A percentile compares a stretch with the other conserved stretches of the same genome.
Evolutionary conservation across 1,284 basidiomycete species (phyloP).

Genomic region (Boletus albobrunnescens): DNA sequence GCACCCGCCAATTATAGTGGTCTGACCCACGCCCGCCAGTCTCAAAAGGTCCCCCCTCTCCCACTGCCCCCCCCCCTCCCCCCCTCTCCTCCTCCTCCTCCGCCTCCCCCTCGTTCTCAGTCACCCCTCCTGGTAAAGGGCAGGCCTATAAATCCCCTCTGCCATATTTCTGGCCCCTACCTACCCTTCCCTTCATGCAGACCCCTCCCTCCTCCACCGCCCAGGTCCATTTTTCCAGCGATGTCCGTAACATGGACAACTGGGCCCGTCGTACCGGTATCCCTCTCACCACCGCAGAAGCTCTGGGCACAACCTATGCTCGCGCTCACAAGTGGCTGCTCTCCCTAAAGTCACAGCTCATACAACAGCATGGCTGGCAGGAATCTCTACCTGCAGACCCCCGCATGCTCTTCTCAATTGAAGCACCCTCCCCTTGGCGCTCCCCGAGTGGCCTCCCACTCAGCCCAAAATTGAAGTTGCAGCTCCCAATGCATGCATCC

Average conservation of each 20-base stretch:
- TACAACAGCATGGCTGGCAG: conserved; percentile 65
- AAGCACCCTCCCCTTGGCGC: conserved; percentile 71
- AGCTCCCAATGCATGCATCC: conserved; percentile 70
- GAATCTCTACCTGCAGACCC: conserved; percentile 56
- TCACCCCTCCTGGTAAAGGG: conserved; percentile 34
- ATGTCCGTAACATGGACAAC: conserved; percentile 73
- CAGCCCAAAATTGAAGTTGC: conserved; percentile 65
- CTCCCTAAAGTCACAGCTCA: conserved; percentile 54
- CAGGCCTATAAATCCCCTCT: conserved; percentile 33
- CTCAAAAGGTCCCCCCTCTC: conserved; percentile 37
- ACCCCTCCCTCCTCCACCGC: conserved; percentile 40
- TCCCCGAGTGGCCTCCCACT: conserved; percentile 69
- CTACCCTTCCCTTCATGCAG: conserved; percentile 34
- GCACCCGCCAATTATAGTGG: conserved; percentile 41
- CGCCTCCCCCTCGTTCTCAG: conserved; percentile 15
- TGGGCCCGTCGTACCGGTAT: conserved; percentile 75
- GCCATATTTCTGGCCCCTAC: conserved; percentile 1
- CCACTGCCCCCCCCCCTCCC: conserved; percentile 10
- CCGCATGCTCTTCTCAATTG: conserved; percentile 72
- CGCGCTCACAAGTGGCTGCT: conserved; percentile 72
- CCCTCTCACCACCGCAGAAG: conserved; percentile 74
- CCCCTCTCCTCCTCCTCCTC: conserved; percentile 10
- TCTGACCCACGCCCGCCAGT: conserved; percentile 38
- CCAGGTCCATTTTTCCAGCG: conserved; percentile 70
- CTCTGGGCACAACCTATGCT: conserved; percentile 71